Percentiles rank a stretch among this genome's conserved stretches.
These are phyloP conservation scores for Calocybe gambosa DNA, from an alignment of 1,284 basidiomycete genomes.

Conservation along the genomic window DNA sequence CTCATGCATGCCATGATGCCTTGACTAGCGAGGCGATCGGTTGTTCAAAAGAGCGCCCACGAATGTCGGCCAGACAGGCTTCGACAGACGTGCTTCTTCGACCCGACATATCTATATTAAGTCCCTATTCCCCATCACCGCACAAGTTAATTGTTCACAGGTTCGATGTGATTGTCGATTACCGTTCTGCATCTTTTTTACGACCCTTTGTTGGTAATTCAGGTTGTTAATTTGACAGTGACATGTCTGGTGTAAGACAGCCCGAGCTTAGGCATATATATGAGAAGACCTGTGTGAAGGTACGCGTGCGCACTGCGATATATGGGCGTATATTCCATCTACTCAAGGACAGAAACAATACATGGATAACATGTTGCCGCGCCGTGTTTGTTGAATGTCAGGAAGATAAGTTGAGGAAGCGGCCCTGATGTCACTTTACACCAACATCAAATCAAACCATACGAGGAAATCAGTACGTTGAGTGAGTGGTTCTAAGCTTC, in stretches of 20 bases:
- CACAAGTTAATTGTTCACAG: neutral
- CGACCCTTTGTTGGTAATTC: neutral
- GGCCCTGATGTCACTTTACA: neutral
- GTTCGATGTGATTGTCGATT: neutral
- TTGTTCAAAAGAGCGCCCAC: neutral
- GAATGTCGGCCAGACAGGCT: neutral
- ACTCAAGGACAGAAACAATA: neutral
- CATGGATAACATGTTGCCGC: neutral
- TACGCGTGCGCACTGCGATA: neutral
- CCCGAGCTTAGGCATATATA: too few relatives aligned
- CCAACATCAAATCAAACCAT: slow-evolving; percentile 18
- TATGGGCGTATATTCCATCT: neutral
- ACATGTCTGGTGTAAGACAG: too few relatives aligned
- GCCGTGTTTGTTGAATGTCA: slow-evolving; percentile 3
- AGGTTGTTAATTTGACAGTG: neutral
- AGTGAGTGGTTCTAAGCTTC: slow-evolving; percentile 1
- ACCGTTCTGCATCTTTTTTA: neutral
- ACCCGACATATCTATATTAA: neutral
- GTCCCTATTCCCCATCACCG: neutral
- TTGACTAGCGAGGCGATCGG: neutral
- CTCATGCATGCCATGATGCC: neutral
- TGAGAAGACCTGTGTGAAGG: too few relatives aligned
- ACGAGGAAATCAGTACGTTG: slow-evolving; percentile 11
- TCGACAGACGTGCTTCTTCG: neutral
- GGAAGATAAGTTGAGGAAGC: slow-evolving; percentile 3